Conservation (phyloP, 352 stramenopile genomes). For the Pythium sp. region DNA sequence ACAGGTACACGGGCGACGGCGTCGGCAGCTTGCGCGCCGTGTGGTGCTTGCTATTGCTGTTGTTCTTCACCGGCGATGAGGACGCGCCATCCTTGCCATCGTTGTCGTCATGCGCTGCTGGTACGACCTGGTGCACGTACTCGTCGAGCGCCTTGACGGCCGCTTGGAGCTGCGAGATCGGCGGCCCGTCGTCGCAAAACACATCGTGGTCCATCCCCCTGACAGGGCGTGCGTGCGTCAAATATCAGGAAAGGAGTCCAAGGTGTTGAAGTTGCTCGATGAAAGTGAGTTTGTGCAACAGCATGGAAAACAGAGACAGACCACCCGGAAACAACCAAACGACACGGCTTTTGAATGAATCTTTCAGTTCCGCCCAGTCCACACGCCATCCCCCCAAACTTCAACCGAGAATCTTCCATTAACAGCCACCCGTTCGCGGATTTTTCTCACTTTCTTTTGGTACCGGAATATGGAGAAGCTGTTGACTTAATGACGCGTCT, state of each 20-base stretch:
- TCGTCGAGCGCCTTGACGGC: slow-evolving; percentile 33
- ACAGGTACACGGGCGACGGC: slow-evolving; percentile 26
- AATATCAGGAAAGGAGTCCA: not conserved
- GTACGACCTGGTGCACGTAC: slow-evolving; percentile 29
- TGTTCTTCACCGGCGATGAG: not conserved
- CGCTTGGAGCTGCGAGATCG: slow-evolving; percentile 37
- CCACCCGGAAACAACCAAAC: not conserved
- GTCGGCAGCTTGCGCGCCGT: slow-evolving; percentile 4
- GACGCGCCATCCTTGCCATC: not conserved
- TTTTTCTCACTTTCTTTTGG: not conserved
- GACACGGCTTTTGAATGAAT: not conserved
- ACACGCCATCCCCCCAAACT: not conserved
- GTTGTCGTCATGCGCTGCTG: not conserved
- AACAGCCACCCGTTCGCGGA: not conserved
- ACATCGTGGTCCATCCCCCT: slow-evolving; percentile 31
- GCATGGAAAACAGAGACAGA: not conserved
- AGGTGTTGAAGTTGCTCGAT: not conserved
- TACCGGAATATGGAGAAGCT: too few relatives aligned
- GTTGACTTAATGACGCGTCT: too few relatives aligned
- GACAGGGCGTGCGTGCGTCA: not conserved
- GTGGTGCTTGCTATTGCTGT: not conserved
- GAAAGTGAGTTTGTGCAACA: too few relatives aligned
- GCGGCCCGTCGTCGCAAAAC: slow-evolving; percentile 42
- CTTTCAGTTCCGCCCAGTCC: too few relatives aligned
- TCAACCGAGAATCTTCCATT: not conserved